Conservation (phyloP, 164 flowering plant species). For the Hamamelis virginiana region DNA sequence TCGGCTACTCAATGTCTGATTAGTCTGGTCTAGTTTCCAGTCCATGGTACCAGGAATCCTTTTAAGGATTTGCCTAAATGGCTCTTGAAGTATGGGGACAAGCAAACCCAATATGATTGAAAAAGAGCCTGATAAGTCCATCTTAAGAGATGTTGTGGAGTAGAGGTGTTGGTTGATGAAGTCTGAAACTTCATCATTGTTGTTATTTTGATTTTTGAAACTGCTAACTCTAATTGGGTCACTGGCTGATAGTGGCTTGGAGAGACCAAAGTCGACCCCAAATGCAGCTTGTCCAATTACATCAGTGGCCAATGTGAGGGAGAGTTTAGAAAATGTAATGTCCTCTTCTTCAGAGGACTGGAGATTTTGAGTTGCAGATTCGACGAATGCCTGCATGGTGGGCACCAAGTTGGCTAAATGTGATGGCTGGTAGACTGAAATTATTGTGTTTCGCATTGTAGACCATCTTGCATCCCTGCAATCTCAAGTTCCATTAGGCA, state of each 20-base stretch:
- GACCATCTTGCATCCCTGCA: constrained; percentile 86
- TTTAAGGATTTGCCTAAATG: constrained; percentile 68
- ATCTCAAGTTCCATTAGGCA: neutral
- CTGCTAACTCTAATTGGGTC: constrained; percentile 9
- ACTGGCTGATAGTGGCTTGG: constrained; percentile 32
- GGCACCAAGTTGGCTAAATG: constrained; percentile 77
- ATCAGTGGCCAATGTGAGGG: constrained; percentile 81
- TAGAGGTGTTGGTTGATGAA: constrained; percentile 86
- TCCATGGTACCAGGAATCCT: constrained; percentile 86
- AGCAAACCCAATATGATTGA: constrained; percentile 80
- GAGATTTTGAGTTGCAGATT: constrained; percentile 58
- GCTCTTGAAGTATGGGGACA: constrained; percentile 81
- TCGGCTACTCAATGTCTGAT: constrained; percentile 43
- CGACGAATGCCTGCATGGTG: constrained; percentile 73
- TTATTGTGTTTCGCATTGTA: constrained; percentile 82
- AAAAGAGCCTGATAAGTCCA: constrained; percentile 87
- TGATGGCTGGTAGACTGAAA: constrained; percentile 86
- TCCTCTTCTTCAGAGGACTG: constrained; percentile 33
- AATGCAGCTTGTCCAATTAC: constrained; percentile 92
- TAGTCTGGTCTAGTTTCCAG: constrained; percentile 59
- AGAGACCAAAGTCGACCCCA: constrained; percentile 84
- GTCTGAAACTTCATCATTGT: constrained; percentile 42
- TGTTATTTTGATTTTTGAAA: neutral
- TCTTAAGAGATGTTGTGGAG: constrained; percentile 85
- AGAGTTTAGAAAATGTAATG: constrained; percentile 59